A percentile compares a stretch with the other conserved stretches of the same genome.
These are phyloP conservation scores for Lipomyces mesembrius DNA, from an alignment of 805 yeast genomes.

Conservation along the genomic window DNA sequence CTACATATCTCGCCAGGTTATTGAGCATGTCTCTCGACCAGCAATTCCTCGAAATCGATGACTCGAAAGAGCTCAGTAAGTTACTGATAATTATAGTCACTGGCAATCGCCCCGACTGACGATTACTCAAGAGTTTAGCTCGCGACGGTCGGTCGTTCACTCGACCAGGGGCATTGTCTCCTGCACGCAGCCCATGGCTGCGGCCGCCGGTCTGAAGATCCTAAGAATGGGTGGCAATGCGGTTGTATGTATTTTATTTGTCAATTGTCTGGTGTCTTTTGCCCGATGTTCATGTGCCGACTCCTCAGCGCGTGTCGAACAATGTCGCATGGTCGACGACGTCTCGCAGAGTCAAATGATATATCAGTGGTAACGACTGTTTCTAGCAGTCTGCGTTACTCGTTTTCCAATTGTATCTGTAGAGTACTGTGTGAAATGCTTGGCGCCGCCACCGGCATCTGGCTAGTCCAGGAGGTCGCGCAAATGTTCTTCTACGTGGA, in stretches of 20 bases:
- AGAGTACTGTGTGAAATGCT: background rate
- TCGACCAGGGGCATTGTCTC: slow-evolving; percentile 74
- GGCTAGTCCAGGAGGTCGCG: too few species aligned
- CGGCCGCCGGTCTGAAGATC: slow-evolving; percentile 70
- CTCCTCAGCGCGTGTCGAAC: background rate
- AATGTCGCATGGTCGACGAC: background rate
- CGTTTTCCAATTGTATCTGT: background rate
- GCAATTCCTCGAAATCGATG: slow-evolving; percentile 37
- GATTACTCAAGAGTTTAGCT: slow-evolving; percentile 46
- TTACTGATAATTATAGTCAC: background rate
- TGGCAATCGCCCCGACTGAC: slow-evolving; percentile 4
- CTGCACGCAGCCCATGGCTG: slow-evolving; percentile 77
- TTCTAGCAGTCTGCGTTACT: too few species aligned
- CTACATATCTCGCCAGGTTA: slow-evolving; percentile 1
- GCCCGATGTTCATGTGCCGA: background rate
- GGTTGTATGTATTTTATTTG: slow-evolving; percentile 36
- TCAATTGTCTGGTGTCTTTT: background rate
- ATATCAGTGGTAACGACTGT: background rate
- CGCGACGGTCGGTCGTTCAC: slow-evolving; percentile 75
- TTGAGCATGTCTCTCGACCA: slow-evolving; percentile 36
- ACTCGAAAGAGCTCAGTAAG: slow-evolving; percentile 28
- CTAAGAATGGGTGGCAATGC: slow-evolving; percentile 73
- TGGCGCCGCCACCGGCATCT: background rate
- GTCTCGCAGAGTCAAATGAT: background rate
- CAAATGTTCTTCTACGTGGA: background rate